Conservation (phyloP, 805 yeast species). For the Lachancea thermotolerans region DNA sequence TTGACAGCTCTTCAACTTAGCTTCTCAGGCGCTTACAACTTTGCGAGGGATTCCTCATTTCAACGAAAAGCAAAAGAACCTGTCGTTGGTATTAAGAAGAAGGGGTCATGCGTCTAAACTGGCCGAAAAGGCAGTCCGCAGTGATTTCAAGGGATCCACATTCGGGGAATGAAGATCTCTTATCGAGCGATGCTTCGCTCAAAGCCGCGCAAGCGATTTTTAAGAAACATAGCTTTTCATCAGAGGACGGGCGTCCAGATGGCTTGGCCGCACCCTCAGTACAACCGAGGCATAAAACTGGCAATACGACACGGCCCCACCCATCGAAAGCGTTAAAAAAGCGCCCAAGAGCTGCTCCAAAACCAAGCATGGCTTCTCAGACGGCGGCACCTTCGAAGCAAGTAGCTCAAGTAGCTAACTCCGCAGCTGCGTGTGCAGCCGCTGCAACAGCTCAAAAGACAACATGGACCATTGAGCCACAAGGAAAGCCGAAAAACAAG, state of each 20-base stretch:
- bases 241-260: background rate
- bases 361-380: too few species aligned
- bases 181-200: slow-evolving; percentile 15
- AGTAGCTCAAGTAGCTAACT: background rate
- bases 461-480: slow-evolving; percentile 1
- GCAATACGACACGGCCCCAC: background rate
- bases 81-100: background rate
- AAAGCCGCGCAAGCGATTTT: slow-evolving; percentile 29
- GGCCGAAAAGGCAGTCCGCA: slow-evolving; percentile 1
- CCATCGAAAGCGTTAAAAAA: background rate
- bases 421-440: slow-evolving; percentile 1
- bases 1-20: background rate
- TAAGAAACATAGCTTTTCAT: slow-evolving; percentile 16
- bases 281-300: background rate
- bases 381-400: background rate
- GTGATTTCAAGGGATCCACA: slow-evolving; percentile 1
- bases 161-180: slow-evolving; percentile 6
- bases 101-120: slow-evolving; percentile 6
- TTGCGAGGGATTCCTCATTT: background rate
- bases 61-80: background rate
- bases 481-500: background rate
- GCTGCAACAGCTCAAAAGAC: slow-evolving; percentile 5
- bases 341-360: too few species aligned
- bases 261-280: background rate
- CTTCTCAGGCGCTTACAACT: background rate